phyloP scores from a whole-genome alignment of 2,329 filamentous ascomycete species.

The Graphiopsis chlorocephala region DNA sequence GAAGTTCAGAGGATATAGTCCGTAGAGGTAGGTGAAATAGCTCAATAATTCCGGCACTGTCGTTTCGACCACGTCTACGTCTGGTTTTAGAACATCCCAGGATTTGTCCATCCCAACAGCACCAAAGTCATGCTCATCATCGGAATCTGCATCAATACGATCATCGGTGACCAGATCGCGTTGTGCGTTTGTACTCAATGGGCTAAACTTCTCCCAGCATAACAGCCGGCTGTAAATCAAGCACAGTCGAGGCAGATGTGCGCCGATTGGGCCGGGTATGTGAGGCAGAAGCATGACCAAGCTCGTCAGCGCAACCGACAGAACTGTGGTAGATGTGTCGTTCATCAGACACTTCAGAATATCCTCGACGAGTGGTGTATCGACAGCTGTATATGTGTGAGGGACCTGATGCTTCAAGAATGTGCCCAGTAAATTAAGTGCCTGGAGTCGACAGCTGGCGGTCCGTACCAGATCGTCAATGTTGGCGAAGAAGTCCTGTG shows the following conservation, averaged over 20 bases:
- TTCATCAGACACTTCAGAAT: conserved; percentile 71
- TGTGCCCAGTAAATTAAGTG: conserved; percentile 65
- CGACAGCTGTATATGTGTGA: conserved; percentile 69
- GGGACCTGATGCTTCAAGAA: conserved; percentile 76
- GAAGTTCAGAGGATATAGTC: conserved; percentile 80
- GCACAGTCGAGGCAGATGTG: conserved; percentile 70
- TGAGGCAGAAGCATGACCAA: conserved; percentile 81
- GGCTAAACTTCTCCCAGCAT: conserved; percentile 67
- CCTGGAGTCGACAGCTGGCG: conserved; percentile 61
- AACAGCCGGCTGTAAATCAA: conserved; percentile 76
- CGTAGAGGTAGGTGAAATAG: conserved; percentile 81
- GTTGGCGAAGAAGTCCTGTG: conserved; percentile 65
- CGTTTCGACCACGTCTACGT: conserved; percentile 61
- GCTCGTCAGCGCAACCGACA: conserved; percentile 71
- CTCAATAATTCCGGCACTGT: conserved; percentile 66
- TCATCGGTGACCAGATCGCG: conserved; percentile 36
- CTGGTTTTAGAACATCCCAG: conserved; percentile 66
- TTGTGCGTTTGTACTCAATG: conserved; percentile 34
- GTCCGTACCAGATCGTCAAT: conserved; percentile 66
- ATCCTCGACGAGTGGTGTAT: conserved; percentile 69
- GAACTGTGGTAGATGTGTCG: conserved; percentile 72
- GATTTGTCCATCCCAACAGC: conserved; percentile 37
- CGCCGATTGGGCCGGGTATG: conserved; percentile 69
- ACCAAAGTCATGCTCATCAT: conserved; percentile 40
- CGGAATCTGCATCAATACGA: conserved; percentile 27